Evolutionary conservation across 768 basidiomycete species (phyloP).

Genomic region (Leucogyrophana mollusca): DNA sequence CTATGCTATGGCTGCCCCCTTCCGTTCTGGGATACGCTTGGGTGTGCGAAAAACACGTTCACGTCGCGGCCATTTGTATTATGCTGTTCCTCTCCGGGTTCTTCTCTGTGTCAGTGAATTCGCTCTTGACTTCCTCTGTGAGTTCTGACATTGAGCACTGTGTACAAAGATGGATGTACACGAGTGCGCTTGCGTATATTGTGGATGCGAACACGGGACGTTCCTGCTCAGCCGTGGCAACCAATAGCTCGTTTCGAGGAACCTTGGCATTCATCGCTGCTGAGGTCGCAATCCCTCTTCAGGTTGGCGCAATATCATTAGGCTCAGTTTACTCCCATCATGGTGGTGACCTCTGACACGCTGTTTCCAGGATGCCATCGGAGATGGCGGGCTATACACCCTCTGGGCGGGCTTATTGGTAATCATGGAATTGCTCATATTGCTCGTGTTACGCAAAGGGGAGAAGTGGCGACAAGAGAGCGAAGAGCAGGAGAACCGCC

Average conservation of each 20-base stretch:
- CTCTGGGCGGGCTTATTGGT: conserved; percentile 55
- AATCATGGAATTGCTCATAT: conserved; percentile 46
- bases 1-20: conserved; percentile 49
- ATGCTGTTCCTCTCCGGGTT: conserved; percentile 70
- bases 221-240: conserved; percentile 68
- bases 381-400: conserved; percentile 35
- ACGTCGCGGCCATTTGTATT: conserved; percentile 65
- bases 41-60: conserved; percentile 57
- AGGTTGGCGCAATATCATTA: conserved; percentile 22
- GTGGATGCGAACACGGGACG: conserved; percentile 81
- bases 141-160: not conserved
- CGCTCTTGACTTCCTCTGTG: not conserved
- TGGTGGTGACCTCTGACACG: conserved; percentile 1
- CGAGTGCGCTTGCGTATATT: conserved; percentile 72
- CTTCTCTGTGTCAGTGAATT: conserved; percentile 54
- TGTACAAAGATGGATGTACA: conserved; percentile 45
- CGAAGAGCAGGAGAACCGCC: conserved; percentile 36
- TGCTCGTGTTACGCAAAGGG: conserved; percentile 58
- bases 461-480: conserved; percentile 51
- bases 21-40: conserved; percentile 68
- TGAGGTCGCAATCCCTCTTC: conserved; percentile 71
- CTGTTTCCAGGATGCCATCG: conserved; percentile 21
- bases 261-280: conserved; percentile 60
- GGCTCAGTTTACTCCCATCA: not conserved
- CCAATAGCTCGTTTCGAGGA: conserved; percentile 73